Percentiles rank a stretch among this genome's conserved stretches.
phyloP scores from a whole-genome alignment of 331 rosid species.

The Rosa hybrid region DNA sequence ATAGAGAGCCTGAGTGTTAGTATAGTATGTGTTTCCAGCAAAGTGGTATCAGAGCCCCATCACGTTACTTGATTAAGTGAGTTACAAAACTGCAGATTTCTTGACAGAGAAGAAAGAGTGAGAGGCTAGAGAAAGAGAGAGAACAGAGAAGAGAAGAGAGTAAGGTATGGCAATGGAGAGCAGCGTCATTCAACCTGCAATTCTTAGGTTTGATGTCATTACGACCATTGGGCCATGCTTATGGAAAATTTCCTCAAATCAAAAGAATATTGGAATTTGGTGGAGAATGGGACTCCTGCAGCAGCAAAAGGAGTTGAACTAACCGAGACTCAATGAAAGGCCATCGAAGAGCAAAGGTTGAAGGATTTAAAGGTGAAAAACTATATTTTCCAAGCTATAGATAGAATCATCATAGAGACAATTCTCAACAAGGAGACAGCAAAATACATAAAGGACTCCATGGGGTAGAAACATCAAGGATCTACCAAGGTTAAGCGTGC shows the following conservation, averaged over 20 bases:
- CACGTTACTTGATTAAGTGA: not conserved
- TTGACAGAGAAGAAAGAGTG: not conserved
- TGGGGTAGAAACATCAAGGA: not conserved
- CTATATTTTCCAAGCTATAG: not conserved
- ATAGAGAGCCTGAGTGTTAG: too few species aligned
- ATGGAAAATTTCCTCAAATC: slow-evolving; percentile 10
- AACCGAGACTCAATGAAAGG: not conserved
- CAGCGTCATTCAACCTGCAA: not conserved
- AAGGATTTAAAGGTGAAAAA: slow-evolving; percentile 1
- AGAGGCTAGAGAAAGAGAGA: not conserved
- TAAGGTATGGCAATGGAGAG: not conserved
- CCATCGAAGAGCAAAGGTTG: not conserved
- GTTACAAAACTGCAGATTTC: not conserved
- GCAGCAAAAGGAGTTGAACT: not conserved
- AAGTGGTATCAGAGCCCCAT: slow-evolving; percentile 7
- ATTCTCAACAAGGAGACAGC: not conserved
- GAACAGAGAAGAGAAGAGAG: not conserved
- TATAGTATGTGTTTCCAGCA: not conserved
- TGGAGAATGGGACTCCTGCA: not conserved
- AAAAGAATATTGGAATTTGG: not conserved
- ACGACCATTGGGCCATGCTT: not conserved
- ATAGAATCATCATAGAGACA: not conserved
- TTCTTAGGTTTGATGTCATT: not conserved
- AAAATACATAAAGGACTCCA: not conserved
- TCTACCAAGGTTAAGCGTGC: not conserved